Percentiles rank a stretch among this genome's conserved stretches.
These are phyloP conservation scores for Apiotrichum porosum DNA, from an alignment of 1,284 basidiomycete genomes.

Conservation along the genomic window DNA sequence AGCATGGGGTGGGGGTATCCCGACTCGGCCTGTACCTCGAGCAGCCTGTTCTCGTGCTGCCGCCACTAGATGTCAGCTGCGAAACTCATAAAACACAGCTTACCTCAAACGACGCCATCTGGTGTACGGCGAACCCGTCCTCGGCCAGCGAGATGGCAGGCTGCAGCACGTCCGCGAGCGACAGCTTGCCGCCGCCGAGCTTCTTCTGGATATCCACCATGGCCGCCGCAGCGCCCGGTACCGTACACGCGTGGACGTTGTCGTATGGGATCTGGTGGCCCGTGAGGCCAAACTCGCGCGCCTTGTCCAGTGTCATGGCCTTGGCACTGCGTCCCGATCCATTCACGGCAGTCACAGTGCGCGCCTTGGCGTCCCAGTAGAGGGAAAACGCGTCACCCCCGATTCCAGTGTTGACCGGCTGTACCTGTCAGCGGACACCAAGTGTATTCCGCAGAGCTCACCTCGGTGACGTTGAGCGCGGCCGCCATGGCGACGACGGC, in stretches of 20 bases:
- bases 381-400: conserved; percentile 79
- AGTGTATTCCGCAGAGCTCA: neutral
- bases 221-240: conserved; percentile 83
- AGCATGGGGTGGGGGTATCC: conserved; percentile 19
- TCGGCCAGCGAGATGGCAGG: conserved; percentile 78
- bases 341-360: conserved; percentile 58
- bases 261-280: conserved; percentile 58
- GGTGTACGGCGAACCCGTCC: conserved; percentile 61
- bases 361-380: conserved; percentile 74
- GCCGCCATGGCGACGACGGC: conserved; percentile 20
- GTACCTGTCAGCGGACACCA: neutral
- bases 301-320: conserved; percentile 68
- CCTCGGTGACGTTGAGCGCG: conserved; percentile 15
- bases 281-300: conserved; percentile 61
- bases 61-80: no score
- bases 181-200: conserved; percentile 72
- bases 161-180: conserved; percentile 66
- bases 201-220: conserved; percentile 80
- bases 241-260: conserved; percentile 81
- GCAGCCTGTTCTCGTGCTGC: conserved; percentile 4
- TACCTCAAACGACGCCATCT: conserved; percentile 47
- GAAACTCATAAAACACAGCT: no score
- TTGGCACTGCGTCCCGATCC: conserved; percentile 67
- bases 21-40: conserved; percentile 3
- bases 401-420: conserved; percentile 36